Base-by-base conservation (phyloP, 1,284 basidiomycete species). In the Ustilago sp. region DNA sequence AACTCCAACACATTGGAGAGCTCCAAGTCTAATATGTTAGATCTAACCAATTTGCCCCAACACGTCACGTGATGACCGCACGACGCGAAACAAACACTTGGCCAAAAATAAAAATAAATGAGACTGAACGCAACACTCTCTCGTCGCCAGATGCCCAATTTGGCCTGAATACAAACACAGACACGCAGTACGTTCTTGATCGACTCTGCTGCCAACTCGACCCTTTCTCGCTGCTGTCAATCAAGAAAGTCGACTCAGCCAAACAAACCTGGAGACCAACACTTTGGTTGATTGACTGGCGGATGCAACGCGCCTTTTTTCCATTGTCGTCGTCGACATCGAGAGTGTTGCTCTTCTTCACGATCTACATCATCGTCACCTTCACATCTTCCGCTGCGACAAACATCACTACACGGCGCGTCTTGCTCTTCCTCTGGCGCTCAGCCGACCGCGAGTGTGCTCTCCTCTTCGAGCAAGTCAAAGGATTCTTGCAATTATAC, bases 71-170 rank as follows among this genome's bases (percentile, higher is more conserved):
- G 72, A 74, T 50, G 31, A 45, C 3, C 9, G 1, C 59, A 63
- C 72, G 67, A 74, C 72, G 72, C 72, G 72, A 69, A 63, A 54
- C 59, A 35, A 73, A 63, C 61, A 34, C 36, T 23, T 28, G 19
- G n/a, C 23, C 38, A 32, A 35, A 39, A 11, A 23, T 45, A 36
- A 56, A n/a, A 23, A 23, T 1, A 41, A 19, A 41, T 4, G 3
- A 12, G 28, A 54, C 19, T 45, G 43, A 58, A 39, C 47, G 41
- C 56, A 58, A 47, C 43, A 58, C 56, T 45, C 11, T 35, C 23
- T 8, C 11, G 2, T 2, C 11, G 43, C n/a, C 48, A 31, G 28
- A 12, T 31, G 23, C 4, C 15, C 8, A 19, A 11, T 31, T 13
- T 48, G 23, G n/a, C 8, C 31, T 31, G 48, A 9, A 19, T 8